Percentiles rank a stretch among this genome's conserved stretches.
Evolutionary conservation across 2,329 filamentous ascomycete genomes (phyloP).

Genomic region (Emericellopsis cladophorae): DNA sequence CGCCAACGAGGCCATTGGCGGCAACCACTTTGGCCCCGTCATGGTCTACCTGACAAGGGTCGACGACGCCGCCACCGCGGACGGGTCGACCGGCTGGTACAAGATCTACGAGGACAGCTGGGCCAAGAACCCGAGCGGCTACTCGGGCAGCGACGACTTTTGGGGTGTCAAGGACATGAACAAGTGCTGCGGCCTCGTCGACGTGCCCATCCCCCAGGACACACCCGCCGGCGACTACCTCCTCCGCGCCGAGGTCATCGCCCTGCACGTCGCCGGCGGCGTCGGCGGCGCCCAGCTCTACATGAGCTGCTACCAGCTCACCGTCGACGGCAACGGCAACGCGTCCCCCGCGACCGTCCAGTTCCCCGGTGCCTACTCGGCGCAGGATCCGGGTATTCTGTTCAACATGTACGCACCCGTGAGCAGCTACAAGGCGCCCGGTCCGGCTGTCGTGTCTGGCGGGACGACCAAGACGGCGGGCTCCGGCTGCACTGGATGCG

Average conservation of each 20-base stretch:
- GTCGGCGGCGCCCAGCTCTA: slow-evolving; percentile 25
- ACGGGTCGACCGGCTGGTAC: slow-evolving; percentile 32
- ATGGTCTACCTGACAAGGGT: slow-evolving; percentile 39
- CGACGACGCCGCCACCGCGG: slow-evolving; percentile 28
- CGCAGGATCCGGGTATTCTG: slow-evolving; percentile 10
- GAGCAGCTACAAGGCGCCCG: slow-evolving; percentile 26
- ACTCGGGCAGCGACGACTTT: slow-evolving; percentile 28
- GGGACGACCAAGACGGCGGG: slow-evolving; percentile 27
- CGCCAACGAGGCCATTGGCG: slow-evolving; percentile 35
- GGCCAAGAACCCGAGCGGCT: slow-evolving; percentile 14
- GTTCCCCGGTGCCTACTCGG: slow-evolving; percentile 12
- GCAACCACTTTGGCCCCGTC: slow-evolving; percentile 40
- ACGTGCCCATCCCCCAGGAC: slow-evolving; percentile 28
- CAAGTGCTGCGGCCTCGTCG: slow-evolving; percentile 25
- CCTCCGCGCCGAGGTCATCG: slow-evolving; percentile 39
- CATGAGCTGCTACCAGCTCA: slow-evolving; percentile 14
- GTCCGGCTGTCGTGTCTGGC: slow-evolving; percentile 25
- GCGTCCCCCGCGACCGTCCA: slow-evolving; percentile 9
- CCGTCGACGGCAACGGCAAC: slow-evolving; percentile 12
- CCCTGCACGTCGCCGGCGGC: slow-evolving; percentile 29
- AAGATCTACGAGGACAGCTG: slow-evolving; percentile 38
- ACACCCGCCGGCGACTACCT: slow-evolving; percentile 39
- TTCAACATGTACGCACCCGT: slow-evolving; percentile 21
- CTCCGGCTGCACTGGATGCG: slow-evolving; percentile 16
- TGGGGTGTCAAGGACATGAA: slow-evolving; percentile 30